Conservation (phyloP, 148 eudicot species). For the Amaranthus hypochondriacus region DNA sequence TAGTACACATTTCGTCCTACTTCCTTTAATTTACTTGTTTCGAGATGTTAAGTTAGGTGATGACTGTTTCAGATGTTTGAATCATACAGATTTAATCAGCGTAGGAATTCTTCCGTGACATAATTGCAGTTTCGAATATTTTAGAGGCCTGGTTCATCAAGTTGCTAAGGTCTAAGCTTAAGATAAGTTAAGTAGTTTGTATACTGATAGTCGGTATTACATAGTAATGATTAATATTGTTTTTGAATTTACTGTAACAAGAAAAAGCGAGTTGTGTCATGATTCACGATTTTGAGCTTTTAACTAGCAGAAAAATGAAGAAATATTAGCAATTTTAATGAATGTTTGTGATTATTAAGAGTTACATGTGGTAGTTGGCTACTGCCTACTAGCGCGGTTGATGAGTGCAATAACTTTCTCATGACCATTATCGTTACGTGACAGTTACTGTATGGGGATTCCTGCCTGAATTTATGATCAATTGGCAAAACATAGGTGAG, state of each 20-base stretch:
- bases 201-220: not conserved
- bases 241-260: no score
- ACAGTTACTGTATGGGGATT: slow-evolving; percentile 1
- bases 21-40: no score
- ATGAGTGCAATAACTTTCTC: slow-evolving; percentile 10
- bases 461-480: slow-evolving; percentile 11
- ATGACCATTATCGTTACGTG: slow-evolving; percentile 1
- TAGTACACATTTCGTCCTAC: not conserved
- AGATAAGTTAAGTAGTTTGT: no score
- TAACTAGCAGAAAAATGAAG: not conserved
- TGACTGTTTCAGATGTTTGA: no score
- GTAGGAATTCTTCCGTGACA: no score
- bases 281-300: not conserved
- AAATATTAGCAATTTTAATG: not conserved
- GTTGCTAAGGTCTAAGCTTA: no score
- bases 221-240: not conserved
- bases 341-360: not conserved
- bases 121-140: no score
- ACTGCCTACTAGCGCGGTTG: not conserved
- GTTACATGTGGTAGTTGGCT: slow-evolving; percentile 15
- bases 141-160: no score
- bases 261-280: no score
- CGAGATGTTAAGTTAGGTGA: no score
- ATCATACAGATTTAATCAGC: no score
- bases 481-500: not conserved